Conservation (phyloP, 164 flowering plant genomes). For the Stephania yunnanensis region DNA sequence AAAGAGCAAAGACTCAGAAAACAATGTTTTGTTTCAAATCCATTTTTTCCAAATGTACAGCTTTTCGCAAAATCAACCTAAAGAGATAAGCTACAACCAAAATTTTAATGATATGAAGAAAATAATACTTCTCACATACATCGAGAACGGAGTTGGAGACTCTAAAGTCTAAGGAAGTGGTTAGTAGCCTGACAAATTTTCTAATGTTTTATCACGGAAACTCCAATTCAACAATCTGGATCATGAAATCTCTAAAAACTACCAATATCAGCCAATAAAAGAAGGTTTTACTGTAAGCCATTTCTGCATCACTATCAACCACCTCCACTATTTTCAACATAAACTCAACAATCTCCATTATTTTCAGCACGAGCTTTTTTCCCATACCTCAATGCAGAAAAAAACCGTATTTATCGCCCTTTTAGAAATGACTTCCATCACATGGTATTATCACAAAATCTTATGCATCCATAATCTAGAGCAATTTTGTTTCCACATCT, state of each 20-base stretch:
- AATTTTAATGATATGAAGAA: neutral
- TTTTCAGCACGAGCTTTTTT: neutral
- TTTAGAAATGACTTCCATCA: neutral
- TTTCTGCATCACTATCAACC: neutral
- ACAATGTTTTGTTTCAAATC: neutral
- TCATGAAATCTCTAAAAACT: neutral
- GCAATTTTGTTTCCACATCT: neutral
- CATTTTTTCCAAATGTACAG: neutral
- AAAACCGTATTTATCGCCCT: neutral
- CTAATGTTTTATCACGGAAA: neutral
- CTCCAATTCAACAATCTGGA: neutral
- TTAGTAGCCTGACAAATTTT: neutral
- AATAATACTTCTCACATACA: neutral
- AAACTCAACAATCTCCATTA: neutral
- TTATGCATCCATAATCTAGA: neutral
- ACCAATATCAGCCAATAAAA: neutral
- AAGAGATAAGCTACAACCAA: neutral
- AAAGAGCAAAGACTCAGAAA: neutral
- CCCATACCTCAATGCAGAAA: neutral
- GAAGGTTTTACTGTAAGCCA: neutral
- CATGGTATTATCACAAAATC: neutral
- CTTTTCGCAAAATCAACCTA: neutral
- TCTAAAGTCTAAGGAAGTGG: neutral
- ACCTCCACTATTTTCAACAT: neutral
- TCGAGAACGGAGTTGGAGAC: neutral